phyloP scores from a whole-genome alignment of 768 basidiomycete species.

The Neoboletus subvelutipes region DNA sequence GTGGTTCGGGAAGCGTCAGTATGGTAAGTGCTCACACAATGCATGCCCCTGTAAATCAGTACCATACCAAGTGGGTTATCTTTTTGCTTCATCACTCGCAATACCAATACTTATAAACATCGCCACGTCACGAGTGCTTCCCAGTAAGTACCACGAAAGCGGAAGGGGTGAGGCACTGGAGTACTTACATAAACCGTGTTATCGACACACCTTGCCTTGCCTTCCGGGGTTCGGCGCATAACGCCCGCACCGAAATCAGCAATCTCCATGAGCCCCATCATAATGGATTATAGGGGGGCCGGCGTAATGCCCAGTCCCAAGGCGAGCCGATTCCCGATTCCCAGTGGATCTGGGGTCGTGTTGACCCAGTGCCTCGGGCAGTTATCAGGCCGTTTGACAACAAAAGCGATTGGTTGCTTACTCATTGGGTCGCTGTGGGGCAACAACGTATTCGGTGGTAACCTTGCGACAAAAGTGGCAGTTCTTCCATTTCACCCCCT shows the following conservation, averaged over 20 bases:
- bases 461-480: neutral
- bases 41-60: neutral
- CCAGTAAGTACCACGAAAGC: neutral
- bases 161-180: neutral
- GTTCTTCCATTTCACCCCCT: slow-evolving; percentile 6
- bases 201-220: neutral
- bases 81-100: neutral
- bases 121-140: neutral
- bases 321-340: neutral
- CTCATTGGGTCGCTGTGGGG: neutral
- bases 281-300: neutral
- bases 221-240: neutral
- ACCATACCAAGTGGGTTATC: too few relatives aligned
- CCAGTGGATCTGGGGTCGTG: slow-evolving; percentile 5
- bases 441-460: neutral
- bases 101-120: neutral
- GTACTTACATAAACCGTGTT: neutral
- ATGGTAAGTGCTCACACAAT: neutral
- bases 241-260: neutral
- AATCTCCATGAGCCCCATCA: neutral
- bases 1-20: neutral
- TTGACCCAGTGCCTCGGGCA: neutral
- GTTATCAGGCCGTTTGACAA: neutral
- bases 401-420: neutral
- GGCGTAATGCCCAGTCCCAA: neutral